Base-by-base conservation (phyloP, 257 asterid genomes). In the Linaria vulgaris region DNA sequence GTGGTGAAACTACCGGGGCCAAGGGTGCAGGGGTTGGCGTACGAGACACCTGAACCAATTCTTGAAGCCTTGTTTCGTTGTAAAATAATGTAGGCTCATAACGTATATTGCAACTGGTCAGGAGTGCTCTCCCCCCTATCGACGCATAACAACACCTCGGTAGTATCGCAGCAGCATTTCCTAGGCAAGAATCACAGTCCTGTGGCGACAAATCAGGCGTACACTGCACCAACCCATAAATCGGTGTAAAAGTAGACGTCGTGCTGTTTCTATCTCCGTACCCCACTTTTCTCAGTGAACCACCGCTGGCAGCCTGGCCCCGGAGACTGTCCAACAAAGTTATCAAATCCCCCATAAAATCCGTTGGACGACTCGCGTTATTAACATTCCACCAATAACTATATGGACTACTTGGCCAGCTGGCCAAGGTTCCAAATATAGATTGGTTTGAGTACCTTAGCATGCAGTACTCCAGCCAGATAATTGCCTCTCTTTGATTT, bases 391-490 rank as follows among this genome's bases (percentile, higher is more conserved):
- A n/a, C n/a, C n/a, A n/a, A n/a, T n/a, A n/a, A n/a, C n/a, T n/a
- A n/a, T n/a, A 12, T 22, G 0, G 6, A 11, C 3, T 13, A 12
- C n/a, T n/a, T n/a, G n/a, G 0, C 5, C 10, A 4, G 7, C 12
- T 23, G 0, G 9, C 38, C 59, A 31, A 9, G 10, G 1, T 38
- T 13, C 81, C 68, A 10, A 27, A 8, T 6, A 76, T 22, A 0
- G 71, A 25, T 12, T 56, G 72, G 47, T 79, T 61, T 4, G 85
- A 76, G 78, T 76, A 79, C 11, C 75, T 68, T 11, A 79, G 0
- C 41, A 23, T 63, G 69, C 85, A 79, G 12, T 9, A 1, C 0
- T 34, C 69, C 14, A 38, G 10, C 74, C 66, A 72, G 3, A 1
- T 10, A 12, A 64, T 13, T 1, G 81, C 84, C 25, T 69, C 77